phyloP scores from a whole-genome alignment of 164 flowering plant species.

The Magnolia changhungtana region DNA sequence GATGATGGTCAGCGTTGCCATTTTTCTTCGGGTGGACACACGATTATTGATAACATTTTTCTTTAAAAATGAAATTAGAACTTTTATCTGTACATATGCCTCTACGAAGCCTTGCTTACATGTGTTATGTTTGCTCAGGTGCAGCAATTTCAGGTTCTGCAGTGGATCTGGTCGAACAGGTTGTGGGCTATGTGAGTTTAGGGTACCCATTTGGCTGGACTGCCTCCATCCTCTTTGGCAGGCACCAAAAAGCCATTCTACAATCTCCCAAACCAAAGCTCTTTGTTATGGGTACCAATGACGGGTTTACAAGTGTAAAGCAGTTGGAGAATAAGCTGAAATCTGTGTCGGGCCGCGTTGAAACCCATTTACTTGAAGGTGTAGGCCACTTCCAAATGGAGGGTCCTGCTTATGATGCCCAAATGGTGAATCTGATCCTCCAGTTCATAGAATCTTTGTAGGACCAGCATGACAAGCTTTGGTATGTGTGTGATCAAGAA shows the following conservation, averaged over 20 bases:
- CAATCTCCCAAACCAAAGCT: constrained; percentile 79
- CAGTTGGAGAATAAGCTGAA: constrained; percentile 77
- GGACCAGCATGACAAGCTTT: constrained; percentile 1
- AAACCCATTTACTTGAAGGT: constrained; percentile 79
- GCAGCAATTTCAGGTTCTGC: constrained; percentile 97
- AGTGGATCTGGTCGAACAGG: constrained; percentile 67
- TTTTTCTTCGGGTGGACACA: neutral
- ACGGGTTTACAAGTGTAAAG: constrained; percentile 87
- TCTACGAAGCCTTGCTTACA: neutral
- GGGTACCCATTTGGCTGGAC: constrained; percentile 86
- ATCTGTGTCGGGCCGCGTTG: constrained; percentile 66
- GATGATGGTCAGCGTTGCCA: no score
- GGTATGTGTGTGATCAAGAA: neutral
- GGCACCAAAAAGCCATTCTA: constrained; percentile 79
- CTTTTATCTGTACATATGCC: neutral
- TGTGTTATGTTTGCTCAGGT: constrained; percentile 41
- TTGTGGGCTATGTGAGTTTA: constrained; percentile 80
- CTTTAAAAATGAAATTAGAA: no score
- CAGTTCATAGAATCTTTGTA: constrained; percentile 55
- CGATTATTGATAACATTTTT: neutral
- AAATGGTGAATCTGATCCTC: constrained; percentile 65
- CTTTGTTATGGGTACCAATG: constrained; percentile 88
- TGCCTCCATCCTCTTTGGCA: constrained; percentile 87
- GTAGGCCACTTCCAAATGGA: constrained; percentile 93
- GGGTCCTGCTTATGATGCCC: constrained; percentile 74